Base-by-base conservation (phyloP, 2,329 filamentous ascomycete genomes). In the Sporothrix brunneoviolacea region DNA sequence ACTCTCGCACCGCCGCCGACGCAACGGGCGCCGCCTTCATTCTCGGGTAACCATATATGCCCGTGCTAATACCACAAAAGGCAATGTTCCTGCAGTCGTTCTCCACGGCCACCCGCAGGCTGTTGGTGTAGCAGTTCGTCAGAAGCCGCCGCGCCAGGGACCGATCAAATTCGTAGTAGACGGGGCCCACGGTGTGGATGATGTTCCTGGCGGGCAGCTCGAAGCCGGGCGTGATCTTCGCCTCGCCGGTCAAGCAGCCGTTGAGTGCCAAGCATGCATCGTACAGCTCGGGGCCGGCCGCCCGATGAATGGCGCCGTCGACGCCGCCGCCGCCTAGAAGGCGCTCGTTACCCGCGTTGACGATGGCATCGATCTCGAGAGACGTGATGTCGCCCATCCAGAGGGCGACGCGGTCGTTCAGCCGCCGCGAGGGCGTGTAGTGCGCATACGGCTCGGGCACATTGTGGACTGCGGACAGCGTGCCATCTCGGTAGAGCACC, bases 261-360 rank as follows among this genome's bases (percentile, higher is more conserved):
- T 74, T 64, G 2, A 96, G 74, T 0, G 65, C 75, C n/a, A 70
- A 67, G 67, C 91, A 96, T 70, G 93, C 91, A 8, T 71, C 62
- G 18, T 83, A 57, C 1, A 97, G 78, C 0, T 67, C 66, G 0
- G 70, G 77, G 0, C 93, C 93, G 1, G 93, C 91, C 36, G 85
- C 89, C 27, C 76, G 68, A 65, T 97, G 93, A 59, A 97, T 96
- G 24, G 90, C 86, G 36, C 85, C 86, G 62, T 91, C 86, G 15
- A 97, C 90, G 32, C 93, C 93, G n/a, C 90, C 89, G 48, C 93
- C 93, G 49, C 91, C 90, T 0, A 86, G 75, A 1, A 97, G 79
- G 2, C 76, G 77, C 9, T 68, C 69, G 66, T 97, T 97, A 39
- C 93, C 91, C 1, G 93, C 91, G 65, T 97, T 97, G 65, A 97